Evolutionary conservation across 2,329 filamentous ascomycete species (phyloP), one percentile per base, ranked within the genome.

Genomic region (Penicillium sp.): DNA sequence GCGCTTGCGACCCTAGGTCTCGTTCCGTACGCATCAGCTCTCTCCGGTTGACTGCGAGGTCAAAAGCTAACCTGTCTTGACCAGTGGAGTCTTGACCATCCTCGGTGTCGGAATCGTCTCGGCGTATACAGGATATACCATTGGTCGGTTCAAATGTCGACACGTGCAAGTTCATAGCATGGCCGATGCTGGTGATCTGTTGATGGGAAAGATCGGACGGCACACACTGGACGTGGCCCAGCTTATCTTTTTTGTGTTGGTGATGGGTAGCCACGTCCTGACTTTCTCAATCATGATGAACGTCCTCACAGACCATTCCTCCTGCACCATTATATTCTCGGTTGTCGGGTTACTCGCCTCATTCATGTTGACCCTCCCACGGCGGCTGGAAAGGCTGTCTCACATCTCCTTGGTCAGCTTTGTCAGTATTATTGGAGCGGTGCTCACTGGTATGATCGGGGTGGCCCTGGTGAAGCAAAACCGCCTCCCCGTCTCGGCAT

Each of bases 261-360:
- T 85, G 52, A 81, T 84, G 65, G 83, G 77, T 28, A 84, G 82
- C 13, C 86, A 88, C 67, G 75, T 84, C 49, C 70, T 87, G 50
- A 85, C 82, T 0, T 86, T 85, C 53, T 78, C 78, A 19, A 83
- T 87, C 59, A 83, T 83, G 63, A 78, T 86, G 65, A 81, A 81
- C 55, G 80, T 77, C 50, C 71, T 87, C 38, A 81, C 80, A 4
- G 68, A 79, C 2, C 76, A 83, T 51, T 77, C 73, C 0, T 73
- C 76, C 1, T 87, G 82, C 66, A 81, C 80, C 6, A 79, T 86
- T 38, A 68, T 80, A 1, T 86, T 80, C 70, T 78, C 75, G 5
- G 68, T 80, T 14, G 68, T 81, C 3, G 82, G 80, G 0, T 55
- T 83, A 41, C 61, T 76, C 2, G 57, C 86, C 5, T 83, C 79